Evolutionary conservation across 495 filamentous ascomycete species (phyloP).

Genomic region (Emericellopsis terricola): DNA sequence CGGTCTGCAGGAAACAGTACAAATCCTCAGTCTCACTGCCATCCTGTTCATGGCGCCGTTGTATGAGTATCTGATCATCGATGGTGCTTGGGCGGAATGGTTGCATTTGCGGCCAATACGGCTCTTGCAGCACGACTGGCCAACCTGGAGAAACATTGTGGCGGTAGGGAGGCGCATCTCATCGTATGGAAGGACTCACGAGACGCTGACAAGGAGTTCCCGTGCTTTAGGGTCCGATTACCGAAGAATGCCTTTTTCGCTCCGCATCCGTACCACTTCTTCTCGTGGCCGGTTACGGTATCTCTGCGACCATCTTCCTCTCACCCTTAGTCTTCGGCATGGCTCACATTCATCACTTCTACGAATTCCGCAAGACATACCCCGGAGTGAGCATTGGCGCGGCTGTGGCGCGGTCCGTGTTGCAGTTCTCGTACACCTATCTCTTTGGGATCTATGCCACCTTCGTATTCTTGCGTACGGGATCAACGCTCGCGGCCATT

Average conservation of each 20-base stretch:
- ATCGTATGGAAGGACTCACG: too few species aligned
- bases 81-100: slow-evolving; percentile 54
- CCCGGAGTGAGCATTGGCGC: slow-evolving; percentile 42
- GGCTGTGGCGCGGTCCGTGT: slow-evolving; percentile 47
- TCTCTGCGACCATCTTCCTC: slow-evolving; percentile 48
- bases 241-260: slow-evolving; percentile 88
- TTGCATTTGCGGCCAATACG: slow-evolving; percentile 17
- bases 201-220: neutral
- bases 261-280: slow-evolving; percentile 67
- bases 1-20: slow-evolving; percentile 38
- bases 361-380: slow-evolving; percentile 76
- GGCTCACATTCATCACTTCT: slow-evolving; percentile 88
- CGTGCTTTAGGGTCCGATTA: slow-evolving; percentile 52
- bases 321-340: slow-evolving; percentile 87
- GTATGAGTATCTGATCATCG: slow-evolving; percentile 53
- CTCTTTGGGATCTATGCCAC: slow-evolving; percentile 86
- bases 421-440: slow-evolving; percentile 87
- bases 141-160: slow-evolving; percentile 37
- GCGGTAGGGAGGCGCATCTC: slow-evolving; percentile 17
- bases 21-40: slow-evolving; percentile 44
- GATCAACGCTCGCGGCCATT: slow-evolving; percentile 54
- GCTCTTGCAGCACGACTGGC: slow-evolving; percentile 23
- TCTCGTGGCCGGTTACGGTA: slow-evolving; percentile 45
- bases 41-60: slow-evolving; percentile 76
- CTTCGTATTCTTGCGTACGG: slow-evolving; percentile 79